These are phyloP conservation scores for Parietichytrium sp. DNA, from an alignment of 108 stramenopile species.

Conservation along the genomic window DNA sequence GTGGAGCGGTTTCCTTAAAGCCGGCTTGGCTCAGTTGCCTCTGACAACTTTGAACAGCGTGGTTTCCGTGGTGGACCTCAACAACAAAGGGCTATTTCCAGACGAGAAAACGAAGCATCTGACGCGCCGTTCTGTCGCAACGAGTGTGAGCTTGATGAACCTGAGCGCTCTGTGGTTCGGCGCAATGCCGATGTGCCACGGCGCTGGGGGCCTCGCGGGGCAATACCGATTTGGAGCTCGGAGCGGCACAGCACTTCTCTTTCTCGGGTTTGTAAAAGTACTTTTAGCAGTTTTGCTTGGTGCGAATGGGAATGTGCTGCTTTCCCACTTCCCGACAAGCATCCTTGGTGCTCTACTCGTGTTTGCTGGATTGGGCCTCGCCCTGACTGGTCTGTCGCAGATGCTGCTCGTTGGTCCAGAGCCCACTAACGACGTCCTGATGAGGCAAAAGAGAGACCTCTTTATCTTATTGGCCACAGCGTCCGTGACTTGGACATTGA, in stretches of 20 bases:
- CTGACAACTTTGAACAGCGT: constrained; percentile 76
- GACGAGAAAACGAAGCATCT: constrained; percentile 45
- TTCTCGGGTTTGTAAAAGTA: constrained; percentile 70
- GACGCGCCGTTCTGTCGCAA: constrained; percentile 63
- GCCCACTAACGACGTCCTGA: neutral
- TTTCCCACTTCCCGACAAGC: constrained; percentile 71
- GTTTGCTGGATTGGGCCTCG: constrained; percentile 74
- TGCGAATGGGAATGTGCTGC: constrained; percentile 56
- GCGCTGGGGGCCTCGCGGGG: constrained; percentile 79
- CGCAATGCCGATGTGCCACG: constrained; percentile 78
- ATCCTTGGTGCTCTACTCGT: constrained; percentile 71
- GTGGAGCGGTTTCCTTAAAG: constrained; percentile 68
- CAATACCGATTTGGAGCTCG: constrained; percentile 77
- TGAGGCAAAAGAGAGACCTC: neutral
- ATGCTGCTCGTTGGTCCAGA: neutral
- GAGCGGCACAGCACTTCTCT: constrained; percentile 71
- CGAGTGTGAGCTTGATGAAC: constrained; percentile 76
- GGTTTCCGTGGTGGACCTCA: constrained; percentile 71
- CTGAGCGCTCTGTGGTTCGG: constrained; percentile 70
- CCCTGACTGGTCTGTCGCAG: constrained; percentile 26
- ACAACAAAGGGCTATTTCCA: constrained; percentile 69
- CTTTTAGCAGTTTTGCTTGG: constrained; percentile 67
- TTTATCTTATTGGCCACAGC: neutral
- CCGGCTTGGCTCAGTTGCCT: constrained; percentile 75
- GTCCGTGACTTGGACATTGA: neutral